These are phyloP conservation scores for Neonectria hederae DNA, from an alignment of 2,329 filamentous ascomycete genomes.

Conservation along the genomic window DNA sequence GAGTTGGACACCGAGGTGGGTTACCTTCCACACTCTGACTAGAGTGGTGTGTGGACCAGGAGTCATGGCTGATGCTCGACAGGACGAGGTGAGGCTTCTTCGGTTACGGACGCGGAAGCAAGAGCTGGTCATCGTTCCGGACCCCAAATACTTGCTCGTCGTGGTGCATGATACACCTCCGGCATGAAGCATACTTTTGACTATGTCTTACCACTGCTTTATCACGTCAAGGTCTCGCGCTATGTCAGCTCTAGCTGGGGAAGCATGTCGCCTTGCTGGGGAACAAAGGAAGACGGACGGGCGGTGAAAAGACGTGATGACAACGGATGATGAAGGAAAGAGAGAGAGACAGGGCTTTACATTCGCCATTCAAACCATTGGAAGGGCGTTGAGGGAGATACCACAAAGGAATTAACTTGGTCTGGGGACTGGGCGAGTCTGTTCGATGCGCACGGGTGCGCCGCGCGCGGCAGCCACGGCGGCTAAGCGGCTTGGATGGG, in stretches of 20 bases:
- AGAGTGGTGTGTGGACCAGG: slow-evolving; percentile 6
- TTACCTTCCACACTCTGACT: neutral
- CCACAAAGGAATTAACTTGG: slow-evolving; percentile 15
- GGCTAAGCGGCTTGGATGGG: neutral
- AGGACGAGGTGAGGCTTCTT: slow-evolving; percentile 81
- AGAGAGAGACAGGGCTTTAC: slow-evolving; percentile 21
- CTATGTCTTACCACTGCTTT: slow-evolving; percentile 31
- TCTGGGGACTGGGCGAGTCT: neutral
- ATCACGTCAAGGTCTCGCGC: slow-evolving; percentile 18
- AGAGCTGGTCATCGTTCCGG: slow-evolving; percentile 84
- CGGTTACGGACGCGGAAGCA: slow-evolving; percentile 85
- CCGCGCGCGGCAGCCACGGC: slow-evolving; percentile 5
- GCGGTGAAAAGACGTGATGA: slow-evolving; percentile 17
- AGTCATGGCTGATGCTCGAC: slow-evolving; percentile 34
- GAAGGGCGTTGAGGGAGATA: slow-evolving; percentile 24
- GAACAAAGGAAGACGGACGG: slow-evolving; percentile 20
- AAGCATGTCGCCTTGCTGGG: slow-evolving; percentile 23
- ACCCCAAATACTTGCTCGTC: slow-evolving; percentile 80
- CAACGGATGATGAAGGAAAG: neutral
- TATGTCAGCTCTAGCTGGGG: slow-evolving; percentile 23
- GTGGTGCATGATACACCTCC: slow-evolving; percentile 84
- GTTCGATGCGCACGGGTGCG: slow-evolving; percentile 5
- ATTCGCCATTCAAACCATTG: slow-evolving; percentile 17
- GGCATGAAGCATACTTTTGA: slow-evolving; percentile 53
- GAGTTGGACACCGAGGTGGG: slow-evolving; percentile 76